These are phyloP conservation scores for Elymus sibiricus DNA, from an alignment of 176 grass and related monocot species.

Conservation along the genomic window DNA sequence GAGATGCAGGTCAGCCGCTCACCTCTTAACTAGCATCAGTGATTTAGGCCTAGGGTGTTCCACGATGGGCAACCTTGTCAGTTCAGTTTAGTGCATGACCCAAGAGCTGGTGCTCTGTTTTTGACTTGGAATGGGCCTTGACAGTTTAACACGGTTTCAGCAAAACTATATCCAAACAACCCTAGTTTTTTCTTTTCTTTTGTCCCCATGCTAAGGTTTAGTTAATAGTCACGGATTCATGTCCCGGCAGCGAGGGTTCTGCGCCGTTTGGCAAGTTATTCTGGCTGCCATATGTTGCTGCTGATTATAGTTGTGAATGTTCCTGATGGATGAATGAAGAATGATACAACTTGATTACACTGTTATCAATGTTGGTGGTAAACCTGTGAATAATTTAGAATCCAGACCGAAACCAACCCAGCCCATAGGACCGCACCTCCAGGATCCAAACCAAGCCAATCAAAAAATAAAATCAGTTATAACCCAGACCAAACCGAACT, in stretches of 20 bases:
- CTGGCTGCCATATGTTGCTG: background rate
- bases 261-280: background rate
- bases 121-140: background rate
- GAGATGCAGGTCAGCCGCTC: slow-evolving; percentile 39
- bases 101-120: background rate
- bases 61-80: background rate
- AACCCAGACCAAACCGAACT: no score
- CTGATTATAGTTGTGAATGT: background rate
- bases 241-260: background rate
- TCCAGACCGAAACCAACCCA: no score
- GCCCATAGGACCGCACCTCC: no score
- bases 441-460: no score
- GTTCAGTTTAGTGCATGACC: background rate
- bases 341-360: background rate
- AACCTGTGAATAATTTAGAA: no score
- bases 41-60: background rate
- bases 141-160: background rate
- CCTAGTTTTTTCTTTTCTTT: background rate
- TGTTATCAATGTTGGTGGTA: no score
- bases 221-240: background rate
- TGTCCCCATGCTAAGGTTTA: background rate
- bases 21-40: background rate
- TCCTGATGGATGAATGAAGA: background rate
- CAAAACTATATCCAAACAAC: background rate
- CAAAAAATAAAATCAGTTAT: no score